These are phyloP conservation scores for Sherardia arvensis DNA, from an alignment of 257 asterid species.

Conservation along the genomic window DNA sequence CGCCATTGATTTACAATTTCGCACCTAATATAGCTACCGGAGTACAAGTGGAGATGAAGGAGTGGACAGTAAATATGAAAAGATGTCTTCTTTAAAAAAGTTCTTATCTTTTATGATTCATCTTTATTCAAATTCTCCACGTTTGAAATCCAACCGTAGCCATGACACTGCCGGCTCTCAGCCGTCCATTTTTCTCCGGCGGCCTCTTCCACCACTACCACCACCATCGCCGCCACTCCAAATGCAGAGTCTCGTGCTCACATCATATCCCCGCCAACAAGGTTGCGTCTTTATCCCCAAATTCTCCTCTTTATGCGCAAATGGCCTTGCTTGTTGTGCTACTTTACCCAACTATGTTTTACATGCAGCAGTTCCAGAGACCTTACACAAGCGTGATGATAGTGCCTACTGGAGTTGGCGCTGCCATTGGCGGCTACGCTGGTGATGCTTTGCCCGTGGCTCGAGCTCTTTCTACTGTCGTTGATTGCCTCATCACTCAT, in stretches of 20 bases:
- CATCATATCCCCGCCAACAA: slow-evolving; percentile 28
- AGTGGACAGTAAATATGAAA: too few species aligned
- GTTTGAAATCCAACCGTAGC: background rate
- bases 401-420: slow-evolving; percentile 94
- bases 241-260: slow-evolving; percentile 27
- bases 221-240: slow-evolving; percentile 11
- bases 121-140: too few species aligned
- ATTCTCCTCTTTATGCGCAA: background rate
- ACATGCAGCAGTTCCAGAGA: slow-evolving; percentile 46
- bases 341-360: background rate
- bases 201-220: slow-evolving; percentile 16
- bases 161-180: slow-evolving; percentile 34
- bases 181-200: slow-evolving; percentile 27
- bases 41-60: too few species aligned
- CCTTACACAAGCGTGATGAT: slow-evolving; percentile 85
- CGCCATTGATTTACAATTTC: too few species aligned
- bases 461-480: slow-evolving; percentile 73
- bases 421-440: slow-evolving; percentile 90
- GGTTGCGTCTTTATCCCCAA: slow-evolving; percentile 22
- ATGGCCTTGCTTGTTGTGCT: background rate
- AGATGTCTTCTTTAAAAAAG: too few species aligned
- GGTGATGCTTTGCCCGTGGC: slow-evolving; percentile 94
- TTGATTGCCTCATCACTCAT: slow-evolving; percentile 87
- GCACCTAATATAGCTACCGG: too few species aligned
- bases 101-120: too few species aligned